Evolutionary conservation across 805 yeast genomes (phyloP).

Genomic region (Yarrowia sp.): DNA sequence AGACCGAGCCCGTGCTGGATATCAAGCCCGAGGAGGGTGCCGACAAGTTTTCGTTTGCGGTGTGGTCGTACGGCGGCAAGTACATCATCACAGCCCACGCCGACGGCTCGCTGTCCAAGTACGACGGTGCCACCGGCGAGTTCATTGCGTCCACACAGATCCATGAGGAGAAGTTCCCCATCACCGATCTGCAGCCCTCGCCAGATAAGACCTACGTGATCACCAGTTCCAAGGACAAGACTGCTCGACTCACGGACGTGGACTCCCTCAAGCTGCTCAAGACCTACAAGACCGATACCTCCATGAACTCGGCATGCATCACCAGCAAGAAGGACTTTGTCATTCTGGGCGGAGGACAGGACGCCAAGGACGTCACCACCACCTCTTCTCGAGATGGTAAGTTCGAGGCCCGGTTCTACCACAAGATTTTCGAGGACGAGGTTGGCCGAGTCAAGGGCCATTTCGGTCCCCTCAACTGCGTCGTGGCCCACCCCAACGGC

Average conservation of each 20-base stretch:
- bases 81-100: constrained; percentile 85
- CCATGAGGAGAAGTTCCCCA: constrained; percentile 63
- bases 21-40: constrained; percentile 64
- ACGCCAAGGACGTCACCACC: constrained; percentile 98
- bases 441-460: constrained; percentile 98
- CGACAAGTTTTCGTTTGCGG: constrained; percentile 62
- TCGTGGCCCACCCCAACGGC: constrained; percentile 95
- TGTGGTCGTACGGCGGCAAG: constrained; percentile 80
- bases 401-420: constrained; percentile 95
- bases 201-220: constrained; percentile 87
- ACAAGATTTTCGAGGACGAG: constrained; percentile 93
- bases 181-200: constrained; percentile 91
- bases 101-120: constrained; percentile 84
- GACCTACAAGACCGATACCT: constrained; percentile 84
- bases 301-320: constrained; percentile 92
- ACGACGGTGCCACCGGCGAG: constrained; percentile 78
- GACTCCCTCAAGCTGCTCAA: constrained; percentile 72
- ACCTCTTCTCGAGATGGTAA: constrained; percentile 92
- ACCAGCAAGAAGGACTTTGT: constrained; percentile 93
- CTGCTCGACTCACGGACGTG: constrained; percentile 78
- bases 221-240: constrained; percentile 91
- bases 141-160: constrained; percentile 62
- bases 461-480: constrained; percentile 96
- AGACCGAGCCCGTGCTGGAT: constrained; percentile 60
- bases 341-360: constrained; percentile 98